Evolutionary conservation across 2,329 filamentous ascomycete genomes (phyloP), one percentile per base, ranked within the genome.

Genomic region (Orbilia blumenaviensis): DNA sequence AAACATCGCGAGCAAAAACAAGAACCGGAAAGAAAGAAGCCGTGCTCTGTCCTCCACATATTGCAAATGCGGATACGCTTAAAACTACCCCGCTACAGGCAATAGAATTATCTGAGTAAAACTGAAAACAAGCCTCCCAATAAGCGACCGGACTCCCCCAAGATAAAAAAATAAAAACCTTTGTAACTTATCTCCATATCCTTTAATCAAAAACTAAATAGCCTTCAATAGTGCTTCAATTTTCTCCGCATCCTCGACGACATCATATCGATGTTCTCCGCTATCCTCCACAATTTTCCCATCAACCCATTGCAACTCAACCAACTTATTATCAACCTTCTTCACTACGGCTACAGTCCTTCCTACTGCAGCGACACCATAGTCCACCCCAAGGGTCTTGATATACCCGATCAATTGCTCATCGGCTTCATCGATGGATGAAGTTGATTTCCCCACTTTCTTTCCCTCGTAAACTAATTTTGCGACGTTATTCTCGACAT

Each of bases 391-490:
- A 8, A 76, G 58, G 3, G 58, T 34, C 25, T 52, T 69, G 10
- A 76, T 76, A 34, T 76, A 76, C n/a, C 50, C 64, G 7, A 52
- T 61, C 58, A 76, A 50, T 41, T 76, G 72, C 29, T 76, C 48
- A 23, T 76, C 72, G 14, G 72, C 72, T 10, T 76, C 64, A 27
- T 66, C 58, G 21, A 76, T 76, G 2, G 72, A 69, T 5, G 64
- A 69, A n/a, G 72, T 76, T 10, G 72, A 76, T 34, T 76, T 76
- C 10, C 72, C 72, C 12, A 76, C 38, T 54, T 76, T 76, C 58
- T 76, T 76, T 7, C 72, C 72, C 27, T 76, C 72, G 41, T 76
- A 76, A 12, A 76, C 72, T 1, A 76, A 50, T 29, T 76, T 76
- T 21, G 64, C 64, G 21, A 36, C 12, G 16, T 76, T 38, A 21